Conservation (phyloP, 768 basidiomycete genomes). For the Suillus subaureus region DNA sequence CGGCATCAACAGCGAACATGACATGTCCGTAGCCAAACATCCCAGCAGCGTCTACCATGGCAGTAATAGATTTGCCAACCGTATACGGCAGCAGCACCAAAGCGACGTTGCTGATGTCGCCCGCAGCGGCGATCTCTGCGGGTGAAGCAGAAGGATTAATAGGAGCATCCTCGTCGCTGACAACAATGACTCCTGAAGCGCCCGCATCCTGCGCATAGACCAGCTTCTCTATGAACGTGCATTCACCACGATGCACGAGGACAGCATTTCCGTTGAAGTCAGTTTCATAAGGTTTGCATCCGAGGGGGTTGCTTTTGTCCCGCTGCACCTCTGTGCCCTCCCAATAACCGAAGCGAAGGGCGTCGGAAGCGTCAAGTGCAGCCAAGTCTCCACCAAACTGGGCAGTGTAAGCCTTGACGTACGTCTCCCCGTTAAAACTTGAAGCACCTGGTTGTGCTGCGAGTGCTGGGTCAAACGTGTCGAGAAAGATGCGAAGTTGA, state of each 20-base stretch:
- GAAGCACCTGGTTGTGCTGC: constrained; percentile 41
- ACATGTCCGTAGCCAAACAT: constrained; percentile 48
- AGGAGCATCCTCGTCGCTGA: constrained; percentile 58
- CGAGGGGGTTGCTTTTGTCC: constrained; percentile 54
- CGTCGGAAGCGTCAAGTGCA: constrained; percentile 20
- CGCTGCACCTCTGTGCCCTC: constrained; percentile 59
- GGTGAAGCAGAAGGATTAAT: constrained; percentile 69
- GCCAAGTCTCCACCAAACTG: constrained; percentile 71
- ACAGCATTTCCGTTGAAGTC: constrained; percentile 54
- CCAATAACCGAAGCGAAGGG: constrained; percentile 48
- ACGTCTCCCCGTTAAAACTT: constrained; percentile 45
- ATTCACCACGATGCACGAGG: constrained; percentile 74
- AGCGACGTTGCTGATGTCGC: constrained; percentile 58
- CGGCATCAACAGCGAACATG: constrained; percentile 51
- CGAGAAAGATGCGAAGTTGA: constrained; percentile 60
- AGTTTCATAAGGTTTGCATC: constrained; percentile 59
- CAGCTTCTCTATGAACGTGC: constrained; percentile 89
- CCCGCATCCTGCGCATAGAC: constrained; percentile 64
- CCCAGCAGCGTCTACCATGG: constrained; percentile 58
- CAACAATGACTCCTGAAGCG: constrained; percentile 78
- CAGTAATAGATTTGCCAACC: constrained; percentile 53
- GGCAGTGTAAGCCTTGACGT: constrained; percentile 63
- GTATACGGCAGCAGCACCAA: constrained; percentile 58
- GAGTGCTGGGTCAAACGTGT: constrained; percentile 50
- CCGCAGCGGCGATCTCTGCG: constrained; percentile 58